phyloP scores from a whole-genome alignment of 805 yeast species.

The Citeromyces nyonsensis region DNA sequence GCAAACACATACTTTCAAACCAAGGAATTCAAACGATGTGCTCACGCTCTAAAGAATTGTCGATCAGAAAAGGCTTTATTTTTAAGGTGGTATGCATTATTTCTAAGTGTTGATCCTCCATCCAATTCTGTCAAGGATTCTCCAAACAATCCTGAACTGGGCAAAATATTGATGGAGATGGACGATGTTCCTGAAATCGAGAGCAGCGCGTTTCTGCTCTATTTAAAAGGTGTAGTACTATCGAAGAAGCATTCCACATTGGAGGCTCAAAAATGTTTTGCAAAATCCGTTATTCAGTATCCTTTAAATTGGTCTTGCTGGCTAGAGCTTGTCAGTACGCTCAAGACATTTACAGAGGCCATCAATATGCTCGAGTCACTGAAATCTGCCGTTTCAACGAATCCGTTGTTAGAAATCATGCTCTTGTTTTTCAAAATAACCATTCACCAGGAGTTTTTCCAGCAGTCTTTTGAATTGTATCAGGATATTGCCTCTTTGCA shows the following conservation, averaged over 20 bases:
- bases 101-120: slow-evolving; percentile 62
- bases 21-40: slow-evolving; percentile 75
- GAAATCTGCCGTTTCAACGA: slow-evolving; percentile 16
- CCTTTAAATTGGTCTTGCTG: slow-evolving; percentile 94
- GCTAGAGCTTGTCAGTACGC: slow-evolving; percentile 58
- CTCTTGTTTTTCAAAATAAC: slow-evolving; percentile 44
- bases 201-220: slow-evolving; percentile 47
- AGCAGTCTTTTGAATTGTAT: slow-evolving; percentile 35
- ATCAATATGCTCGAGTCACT: slow-evolving; percentile 19
- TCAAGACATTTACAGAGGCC: slow-evolving; percentile 50
- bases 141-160: slow-evolving; percentile 10
- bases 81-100: slow-evolving; percentile 51
- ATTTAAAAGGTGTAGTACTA: slow-evolving; percentile 55
- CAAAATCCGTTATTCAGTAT: slow-evolving; percentile 44
- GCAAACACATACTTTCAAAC: slow-evolving; percentile 69
- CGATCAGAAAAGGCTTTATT: slow-evolving; percentile 38
- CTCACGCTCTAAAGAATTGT: slow-evolving; percentile 36
- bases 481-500: slow-evolving; percentile 32
- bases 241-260: slow-evolving; percentile 44
- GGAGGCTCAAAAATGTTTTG: slow-evolving; percentile 45
- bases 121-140: slow-evolving; percentile 14
- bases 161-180: slow-evolving; percentile 24
- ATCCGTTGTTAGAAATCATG: slow-evolving; percentile 13
- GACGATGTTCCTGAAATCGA: slow-evolving; percentile 9
- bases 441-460: slow-evolving; percentile 66